Conservation (phyloP, 805 yeast species). For the Wickerhamiella dianesei region DNA sequence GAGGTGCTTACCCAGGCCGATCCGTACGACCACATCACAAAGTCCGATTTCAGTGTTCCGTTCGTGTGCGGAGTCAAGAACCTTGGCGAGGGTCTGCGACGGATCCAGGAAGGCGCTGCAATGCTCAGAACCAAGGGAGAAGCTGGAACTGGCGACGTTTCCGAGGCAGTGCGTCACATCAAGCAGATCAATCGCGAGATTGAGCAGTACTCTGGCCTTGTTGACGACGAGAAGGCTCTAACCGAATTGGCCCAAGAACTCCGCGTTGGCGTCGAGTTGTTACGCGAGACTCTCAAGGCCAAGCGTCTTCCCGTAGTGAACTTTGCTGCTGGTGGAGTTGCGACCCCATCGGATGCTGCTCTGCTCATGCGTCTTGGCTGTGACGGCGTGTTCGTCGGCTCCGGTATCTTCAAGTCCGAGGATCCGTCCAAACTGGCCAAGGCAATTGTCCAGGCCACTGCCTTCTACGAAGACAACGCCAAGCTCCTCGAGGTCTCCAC, state of each 20-base stretch:
- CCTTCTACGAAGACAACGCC: slow-evolving; percentile 49
- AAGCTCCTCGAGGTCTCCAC: slow-evolving; percentile 51
- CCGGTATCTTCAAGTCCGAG: slow-evolving; percentile 64
- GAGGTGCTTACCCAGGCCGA: slow-evolving; percentile 80
- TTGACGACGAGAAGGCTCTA: slow-evolving; percentile 19
- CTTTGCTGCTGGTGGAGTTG: slow-evolving; percentile 82
- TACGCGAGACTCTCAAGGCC: slow-evolving; percentile 33
- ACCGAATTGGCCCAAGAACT: slow-evolving; percentile 39
- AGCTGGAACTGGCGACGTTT: slow-evolving; percentile 79
- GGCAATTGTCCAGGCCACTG: slow-evolving; percentile 71
- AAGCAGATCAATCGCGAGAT: slow-evolving; percentile 46
- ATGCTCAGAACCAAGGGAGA: slow-evolving; percentile 82
- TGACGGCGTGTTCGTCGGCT: slow-evolving; percentile 66
- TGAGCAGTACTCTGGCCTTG: slow-evolving; percentile 23
- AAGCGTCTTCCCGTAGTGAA: slow-evolving; percentile 71
- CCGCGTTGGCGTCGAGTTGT: slow-evolving; percentile 45
- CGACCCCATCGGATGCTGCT: slow-evolving; percentile 82
- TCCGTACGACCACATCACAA: slow-evolving; percentile 48
- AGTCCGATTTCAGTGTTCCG: slow-evolving; percentile 50
- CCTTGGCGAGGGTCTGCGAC: slow-evolving; percentile 68
- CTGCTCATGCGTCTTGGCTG: slow-evolving; percentile 70
- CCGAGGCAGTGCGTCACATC: slow-evolving; percentile 70
- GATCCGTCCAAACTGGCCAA: slow-evolving; percentile 61
- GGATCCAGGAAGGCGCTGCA: slow-evolving; percentile 73
- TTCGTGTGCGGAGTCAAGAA: slow-evolving; percentile 77